These are phyloP conservation scores for Cladophialophora immunda DNA, from an alignment of 2,329 filamentous ascomycete genomes.

Conservation along the genomic window DNA sequence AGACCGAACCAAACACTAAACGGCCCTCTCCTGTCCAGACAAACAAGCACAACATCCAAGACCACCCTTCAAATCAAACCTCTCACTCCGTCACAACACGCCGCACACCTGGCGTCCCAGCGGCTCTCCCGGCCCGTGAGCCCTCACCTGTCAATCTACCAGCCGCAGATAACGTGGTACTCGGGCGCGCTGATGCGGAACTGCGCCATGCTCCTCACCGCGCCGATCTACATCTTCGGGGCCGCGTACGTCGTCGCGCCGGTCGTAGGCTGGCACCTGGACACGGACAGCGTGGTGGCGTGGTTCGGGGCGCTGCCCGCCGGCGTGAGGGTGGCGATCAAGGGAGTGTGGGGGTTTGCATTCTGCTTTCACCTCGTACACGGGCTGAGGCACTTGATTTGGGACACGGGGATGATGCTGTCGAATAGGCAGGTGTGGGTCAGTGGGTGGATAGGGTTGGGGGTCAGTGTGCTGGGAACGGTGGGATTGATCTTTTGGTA, in stretches of 20 bases:
- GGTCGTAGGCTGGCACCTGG: conserved; percentile 74
- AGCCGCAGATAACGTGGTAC: conserved; percentile 84
- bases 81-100: conserved; percentile 64
- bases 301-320: conserved; percentile 69
- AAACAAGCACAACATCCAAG: neutral
- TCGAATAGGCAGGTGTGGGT: conserved; percentile 70
- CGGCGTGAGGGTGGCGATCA: conserved; percentile 65
- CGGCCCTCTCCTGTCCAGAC: neutral
- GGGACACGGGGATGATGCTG: conserved; percentile 71
- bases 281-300: conserved; percentile 69
- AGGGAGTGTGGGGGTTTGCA: conserved; percentile 67
- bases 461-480: conserved; percentile 23
- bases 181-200: conserved; percentile 79
- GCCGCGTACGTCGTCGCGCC: conserved; percentile 82
- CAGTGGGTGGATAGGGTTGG: conserved; percentile 66
- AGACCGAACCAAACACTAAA: neutral
- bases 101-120: conserved; percentile 76
- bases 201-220: conserved; percentile 76
- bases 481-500: conserved; percentile 31
- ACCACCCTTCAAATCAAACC: conserved; percentile 9
- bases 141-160: conserved; percentile 87
- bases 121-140: conserved; percentile 81
- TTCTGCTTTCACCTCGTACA: conserved; percentile 75
- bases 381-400: conserved; percentile 73
- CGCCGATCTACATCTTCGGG: conserved; percentile 79